Percentiles rank a stretch among this genome's conserved stretches.
Conservation (phyloP, 176 grass and related monocot genomes). For the Echinochloa phyllopogon region DNA sequence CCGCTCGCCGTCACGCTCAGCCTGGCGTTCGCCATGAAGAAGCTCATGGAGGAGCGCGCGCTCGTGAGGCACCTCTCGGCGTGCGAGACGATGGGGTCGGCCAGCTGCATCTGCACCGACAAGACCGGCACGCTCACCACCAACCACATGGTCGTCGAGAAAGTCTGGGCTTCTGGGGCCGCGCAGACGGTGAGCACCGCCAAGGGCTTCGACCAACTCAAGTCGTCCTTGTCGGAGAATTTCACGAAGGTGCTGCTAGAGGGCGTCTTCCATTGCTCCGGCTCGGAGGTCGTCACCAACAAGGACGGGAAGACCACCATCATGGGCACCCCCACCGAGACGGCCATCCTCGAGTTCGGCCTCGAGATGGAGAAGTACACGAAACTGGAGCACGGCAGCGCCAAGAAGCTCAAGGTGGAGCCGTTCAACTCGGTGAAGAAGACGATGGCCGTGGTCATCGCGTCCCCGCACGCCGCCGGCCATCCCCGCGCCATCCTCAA, state of each 20-base stretch:
- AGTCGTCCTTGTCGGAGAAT: slow-evolving; percentile 50
- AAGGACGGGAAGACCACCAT: slow-evolving; percentile 69
- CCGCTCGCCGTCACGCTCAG: slow-evolving; percentile 94
- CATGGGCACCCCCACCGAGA: slow-evolving; percentile 94
- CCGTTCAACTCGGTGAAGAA: slow-evolving; percentile 98
- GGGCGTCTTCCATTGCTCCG: slow-evolving; percentile 81
- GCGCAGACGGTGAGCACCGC: slow-evolving; percentile 56
- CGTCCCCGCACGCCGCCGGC: slow-evolving; percentile 57
- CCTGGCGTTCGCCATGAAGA: slow-evolving; percentile 97
- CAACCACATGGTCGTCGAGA: slow-evolving; percentile 98
- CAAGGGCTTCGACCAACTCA: slow-evolving; percentile 57
- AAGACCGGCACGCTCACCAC: slow-evolving; percentile 96
- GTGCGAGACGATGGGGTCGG: slow-evolving; percentile 98
- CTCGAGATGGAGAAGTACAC: slow-evolving; percentile 67
- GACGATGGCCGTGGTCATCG: slow-evolving; percentile 78
- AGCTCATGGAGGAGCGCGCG: slow-evolving; percentile 91
- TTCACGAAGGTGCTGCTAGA: slow-evolving; percentile 66
- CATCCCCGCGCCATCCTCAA: slow-evolving; percentile 63
- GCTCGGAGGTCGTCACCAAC: slow-evolving; percentile 75
- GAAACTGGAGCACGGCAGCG: slow-evolving; percentile 26
- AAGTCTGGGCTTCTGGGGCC: slow-evolving; percentile 67
- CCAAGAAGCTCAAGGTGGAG: slow-evolving; percentile 77
- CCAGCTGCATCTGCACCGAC: slow-evolving; percentile 96
- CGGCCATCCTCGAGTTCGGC: slow-evolving; percentile 85
- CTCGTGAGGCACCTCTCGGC: slow-evolving; percentile 92